Conservation (phyloP, 169 alveolate species). For the Toxoplasma gondii region DNA sequence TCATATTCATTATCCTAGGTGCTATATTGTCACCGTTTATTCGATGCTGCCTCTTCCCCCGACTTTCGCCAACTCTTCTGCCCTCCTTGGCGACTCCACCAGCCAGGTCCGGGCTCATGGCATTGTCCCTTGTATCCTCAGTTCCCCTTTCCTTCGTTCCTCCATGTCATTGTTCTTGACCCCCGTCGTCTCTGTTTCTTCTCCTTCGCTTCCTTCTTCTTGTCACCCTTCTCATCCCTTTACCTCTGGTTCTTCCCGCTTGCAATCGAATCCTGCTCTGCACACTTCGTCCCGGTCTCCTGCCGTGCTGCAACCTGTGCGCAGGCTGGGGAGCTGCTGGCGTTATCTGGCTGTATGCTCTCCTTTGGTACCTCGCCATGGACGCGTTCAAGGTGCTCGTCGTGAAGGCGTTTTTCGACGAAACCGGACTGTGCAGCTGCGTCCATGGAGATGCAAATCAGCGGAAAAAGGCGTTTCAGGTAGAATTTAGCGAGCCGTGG, state of each 20-base stretch:
- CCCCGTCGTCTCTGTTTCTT: not conserved
- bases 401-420: not conserved
- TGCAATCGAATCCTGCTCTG: too few relatives aligned
- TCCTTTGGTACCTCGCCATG: not conserved
- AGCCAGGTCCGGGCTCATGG: too few relatives aligned
- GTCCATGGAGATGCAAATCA: not conserved
- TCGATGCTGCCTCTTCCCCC: too few relatives aligned
- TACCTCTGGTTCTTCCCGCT: not conserved
- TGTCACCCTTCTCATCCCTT: not conserved
- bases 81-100: too few relatives aligned
- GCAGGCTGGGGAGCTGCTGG: constrained; percentile 37
- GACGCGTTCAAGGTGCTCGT: not conserved
- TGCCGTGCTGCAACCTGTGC: not conserved
- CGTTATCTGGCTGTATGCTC: not conserved
- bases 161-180: too few relatives aligned
- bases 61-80: too few relatives aligned
- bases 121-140: too few relatives aligned
- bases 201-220: not conserved
- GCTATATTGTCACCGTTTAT: too few relatives aligned
- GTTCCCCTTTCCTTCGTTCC: too few relatives aligned
- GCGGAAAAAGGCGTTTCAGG: not conserved
- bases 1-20: too few relatives aligned
- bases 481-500: not conserved
- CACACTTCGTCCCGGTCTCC: too few relatives aligned
- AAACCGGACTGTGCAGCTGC: not conserved